phyloP scores from a whole-genome alignment of 176 grass and related monocot species.

The Lolium rigidum region DNA sequence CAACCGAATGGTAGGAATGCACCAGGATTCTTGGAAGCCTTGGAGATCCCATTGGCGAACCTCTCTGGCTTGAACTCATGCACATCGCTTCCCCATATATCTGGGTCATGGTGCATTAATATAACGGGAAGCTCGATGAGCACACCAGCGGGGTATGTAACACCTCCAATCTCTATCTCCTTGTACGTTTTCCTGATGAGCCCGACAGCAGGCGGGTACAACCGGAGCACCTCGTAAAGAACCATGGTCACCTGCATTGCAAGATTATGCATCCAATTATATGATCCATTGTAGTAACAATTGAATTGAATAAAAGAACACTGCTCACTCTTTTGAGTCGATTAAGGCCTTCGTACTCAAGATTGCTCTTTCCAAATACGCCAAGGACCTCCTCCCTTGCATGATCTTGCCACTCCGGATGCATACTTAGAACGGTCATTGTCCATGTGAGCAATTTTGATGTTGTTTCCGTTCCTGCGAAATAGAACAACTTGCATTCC shows the following conservation, averaged over 20 bases:
- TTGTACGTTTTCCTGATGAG: background rate
- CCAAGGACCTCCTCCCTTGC: background rate
- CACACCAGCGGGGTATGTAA: slow-evolving; percentile 2
- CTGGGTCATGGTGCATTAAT: slow-evolving; percentile 6
- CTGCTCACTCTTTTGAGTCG: background rate
- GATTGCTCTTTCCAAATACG: slow-evolving; percentile 5
- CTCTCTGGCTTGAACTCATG: slow-evolving; percentile 17
- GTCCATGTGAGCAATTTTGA: slow-evolving; percentile 1
- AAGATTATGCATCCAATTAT: background rate
- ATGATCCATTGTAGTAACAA: background rate
- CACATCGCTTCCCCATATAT: background rate
- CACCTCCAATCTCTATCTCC: slow-evolving; percentile 1
- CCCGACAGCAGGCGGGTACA: background rate
- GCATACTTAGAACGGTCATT: slow-evolving; percentile 13
- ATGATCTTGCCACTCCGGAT: slow-evolving; percentile 3
- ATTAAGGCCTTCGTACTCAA: background rate
- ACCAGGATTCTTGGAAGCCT: slow-evolving; percentile 8
- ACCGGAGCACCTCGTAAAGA: background rate
- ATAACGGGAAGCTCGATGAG: background rate
- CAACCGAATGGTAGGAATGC: slow-evolving; percentile 8
- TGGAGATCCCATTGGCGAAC: background rate
- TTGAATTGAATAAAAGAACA: background rate
- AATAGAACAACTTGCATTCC: slow-evolving; percentile 10
- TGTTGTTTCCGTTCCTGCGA: slow-evolving; percentile 6
- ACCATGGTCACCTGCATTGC: slow-evolving; percentile 8